Evolutionary conservation across 495 filamentous ascomycete genomes (phyloP).

Genomic region (Penicillium taxi): DNA sequence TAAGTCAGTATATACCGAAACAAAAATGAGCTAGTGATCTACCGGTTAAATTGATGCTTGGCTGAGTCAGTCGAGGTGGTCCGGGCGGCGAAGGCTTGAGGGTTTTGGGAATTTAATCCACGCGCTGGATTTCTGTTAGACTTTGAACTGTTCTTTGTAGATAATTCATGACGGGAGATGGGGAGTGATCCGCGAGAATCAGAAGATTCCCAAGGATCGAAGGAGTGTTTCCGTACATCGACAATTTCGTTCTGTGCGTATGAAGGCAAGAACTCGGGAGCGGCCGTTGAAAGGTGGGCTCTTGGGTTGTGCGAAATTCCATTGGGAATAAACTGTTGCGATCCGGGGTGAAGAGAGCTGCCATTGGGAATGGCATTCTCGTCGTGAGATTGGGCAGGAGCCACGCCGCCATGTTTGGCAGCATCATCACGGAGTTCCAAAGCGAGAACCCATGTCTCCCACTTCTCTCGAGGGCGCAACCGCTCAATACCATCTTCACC

Average conservation of each 20-base stretch:
- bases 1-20: background rate
- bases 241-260: constrained; percentile 27
- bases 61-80: constrained; percentile 3
- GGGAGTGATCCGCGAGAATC: background rate
- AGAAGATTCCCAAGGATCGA: constrained; percentile 17
- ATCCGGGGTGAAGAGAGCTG: constrained; percentile 16
- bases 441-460: constrained; percentile 71
- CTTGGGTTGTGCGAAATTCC: constrained; percentile 33
- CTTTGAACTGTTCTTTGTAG: constrained; percentile 42
- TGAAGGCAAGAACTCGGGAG: constrained; percentile 57
- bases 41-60: constrained; percentile 10
- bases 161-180: constrained; percentile 10
- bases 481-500: constrained; percentile 69
- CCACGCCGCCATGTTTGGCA: constrained; percentile 53
- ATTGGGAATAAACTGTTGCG: constrained; percentile 29
- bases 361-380: constrained; percentile 21
- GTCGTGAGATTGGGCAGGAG: constrained; percentile 15
- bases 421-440: constrained; percentile 52
- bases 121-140: constrained; percentile 42
- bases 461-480: constrained; percentile 68
- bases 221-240: constrained; percentile 36
- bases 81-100: constrained; percentile 5
- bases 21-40: background rate
- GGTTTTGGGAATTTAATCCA: constrained; percentile 17
- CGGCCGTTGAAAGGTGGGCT: constrained; percentile 61